Percentiles rank a stretch among this genome's conserved stretches.
Evolutionary conservation across 306 rosid species (phyloP).

Genomic region (Ammopiptanthus mongolicus): DNA sequence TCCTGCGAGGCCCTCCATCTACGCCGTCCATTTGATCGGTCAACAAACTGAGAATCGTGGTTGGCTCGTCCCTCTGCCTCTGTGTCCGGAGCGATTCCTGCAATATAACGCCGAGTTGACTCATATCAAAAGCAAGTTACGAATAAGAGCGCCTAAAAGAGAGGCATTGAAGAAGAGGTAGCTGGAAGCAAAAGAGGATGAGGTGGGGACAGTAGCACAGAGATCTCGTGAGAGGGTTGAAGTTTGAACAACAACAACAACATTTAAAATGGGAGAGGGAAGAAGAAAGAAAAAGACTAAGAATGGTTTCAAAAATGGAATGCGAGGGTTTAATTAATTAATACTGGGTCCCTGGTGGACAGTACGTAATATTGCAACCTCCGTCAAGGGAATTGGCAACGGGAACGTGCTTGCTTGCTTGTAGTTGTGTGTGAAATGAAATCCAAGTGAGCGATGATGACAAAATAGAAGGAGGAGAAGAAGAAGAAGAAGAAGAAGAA

Average conservation of each 20-base stretch:
- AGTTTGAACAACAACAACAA: background rate
- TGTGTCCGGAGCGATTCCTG: constrained; percentile 61
- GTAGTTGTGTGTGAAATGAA: background rate
- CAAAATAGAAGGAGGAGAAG: constrained; percentile 41
- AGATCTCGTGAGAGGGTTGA: constrained; percentile 64
- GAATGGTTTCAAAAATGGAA: background rate
- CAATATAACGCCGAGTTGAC: constrained; percentile 62
- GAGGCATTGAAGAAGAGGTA: background rate
- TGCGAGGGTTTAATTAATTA: background rate
- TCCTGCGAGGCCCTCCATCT: constrained; percentile 35
- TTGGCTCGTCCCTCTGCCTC: constrained; percentile 19
- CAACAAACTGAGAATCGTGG: constrained; percentile 61
- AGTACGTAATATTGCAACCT: constrained; percentile 11
- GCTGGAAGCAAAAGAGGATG: too few species aligned
- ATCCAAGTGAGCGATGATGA: constrained; percentile 9
- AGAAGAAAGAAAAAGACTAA: background rate
- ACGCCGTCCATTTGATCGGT: constrained; percentile 62
- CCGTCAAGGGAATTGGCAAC: background rate
- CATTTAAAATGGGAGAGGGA: constrained; percentile 24
- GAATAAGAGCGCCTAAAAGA: too few species aligned
- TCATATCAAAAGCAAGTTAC: constrained; percentile 36
- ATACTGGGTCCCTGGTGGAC: background rate
- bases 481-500: background rate
- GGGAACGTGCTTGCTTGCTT: background rate
- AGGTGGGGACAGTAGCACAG: constrained; percentile 30